A percentile compares a stretch with the other conserved stretches of the same genome.
These are phyloP conservation scores for Blastocystis sp. DNA, from an alignment of 352 stramenopile species.

Conservation along the genomic window DNA sequence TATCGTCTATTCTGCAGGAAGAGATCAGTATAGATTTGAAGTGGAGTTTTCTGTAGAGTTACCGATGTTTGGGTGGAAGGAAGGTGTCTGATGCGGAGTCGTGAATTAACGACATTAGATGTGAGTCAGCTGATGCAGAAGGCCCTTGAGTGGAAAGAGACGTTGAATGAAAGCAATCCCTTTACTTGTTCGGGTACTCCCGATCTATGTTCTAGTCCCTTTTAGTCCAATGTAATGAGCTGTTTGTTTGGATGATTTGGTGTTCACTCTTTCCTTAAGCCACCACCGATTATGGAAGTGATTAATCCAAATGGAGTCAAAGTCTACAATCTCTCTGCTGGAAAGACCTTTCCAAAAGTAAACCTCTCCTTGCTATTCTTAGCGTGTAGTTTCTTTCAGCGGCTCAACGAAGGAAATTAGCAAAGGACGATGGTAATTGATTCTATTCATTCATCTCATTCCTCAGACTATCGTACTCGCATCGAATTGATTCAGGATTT, in stretches of 20 bases:
- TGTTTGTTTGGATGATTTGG: neutral
- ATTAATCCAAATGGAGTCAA: constrained; percentile 44
- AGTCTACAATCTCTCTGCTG: constrained; percentile 64
- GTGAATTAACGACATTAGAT: constrained; percentile 75
- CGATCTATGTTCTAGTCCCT: neutral
- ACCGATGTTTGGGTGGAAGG: constrained; percentile 82
- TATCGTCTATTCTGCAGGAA: constrained; percentile 75
- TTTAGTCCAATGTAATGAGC: neutral
- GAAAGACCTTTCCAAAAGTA: constrained; percentile 75
- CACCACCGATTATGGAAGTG: constrained; percentile 8
- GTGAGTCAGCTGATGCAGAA: constrained; percentile 67
- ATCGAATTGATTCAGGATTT: constrained; percentile 98
- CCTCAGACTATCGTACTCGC: constrained; percentile 71
- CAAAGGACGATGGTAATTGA: constrained; percentile 44
- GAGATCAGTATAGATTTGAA: constrained; percentile 68
- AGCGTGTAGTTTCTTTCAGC: constrained; percentile 22
- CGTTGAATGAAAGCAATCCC: constrained; percentile 31
- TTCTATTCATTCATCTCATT: neutral
- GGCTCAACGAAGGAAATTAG: constrained; percentile 51
- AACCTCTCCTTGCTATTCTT: neutral
- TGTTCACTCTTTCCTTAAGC: neutral
- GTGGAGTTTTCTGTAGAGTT: constrained; percentile 67
- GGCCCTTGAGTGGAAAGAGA: constrained; percentile 61
- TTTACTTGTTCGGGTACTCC: neutral
- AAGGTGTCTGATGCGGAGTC: constrained; percentile 72